Evolutionary conservation across 2,329 filamentous ascomycete species (phyloP), one percentile per base, ranked within the genome.

Genomic region (Arachnomyces sp.): DNA sequence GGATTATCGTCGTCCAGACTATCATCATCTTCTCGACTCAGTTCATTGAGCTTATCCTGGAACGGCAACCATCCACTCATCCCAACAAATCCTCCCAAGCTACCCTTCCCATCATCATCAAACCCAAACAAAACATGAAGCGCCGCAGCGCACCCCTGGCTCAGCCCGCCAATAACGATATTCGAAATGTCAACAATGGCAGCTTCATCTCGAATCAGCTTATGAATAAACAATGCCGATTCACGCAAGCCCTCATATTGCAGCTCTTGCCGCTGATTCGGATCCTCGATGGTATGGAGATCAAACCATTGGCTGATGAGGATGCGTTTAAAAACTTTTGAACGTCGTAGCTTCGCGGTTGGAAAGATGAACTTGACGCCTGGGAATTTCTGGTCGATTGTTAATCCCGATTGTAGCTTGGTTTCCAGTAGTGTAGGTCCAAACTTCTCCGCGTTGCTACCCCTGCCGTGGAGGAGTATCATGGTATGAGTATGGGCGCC

Each of bases 391-490:
- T 60, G 48, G 8, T n/a, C n/a, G n/a, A n/a, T n/a, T n/a, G n/a
- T n/a, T n/a, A n/a, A n/a, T n/a, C n/a, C n/a, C n/a, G n/a, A n/a
- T n/a, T n/a, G n/a, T n/a, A n/a, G n/a, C n/a, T n/a, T n/a, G 3
- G 50, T 48, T 4, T 56, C 43, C 4, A 74, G 58, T 2, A 75
- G 51, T 1, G 59, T 54, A 0, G 54, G 47, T 8, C 59, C 61
- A 35, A 74, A 75, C 21, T 58, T 61, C 4, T 51, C 30, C 1
- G 62, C 66, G 38, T 54, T 65, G 30, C 57, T 65, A n/a, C 71
- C 71, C 4, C 70, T 68, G 28, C 71, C 71, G 43, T 75, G 72
- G 5, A 75, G 64, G 39, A 74, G 52, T 42, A 75, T 62, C 40
- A 74, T 48, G 17, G 69, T 72, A 38, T 66, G 55, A n/a, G 47